These are phyloP conservation scores for Dictyostelium intermedium DNA, from an alignment of 78 protist genomes.

Conservation along the genomic window DNA sequence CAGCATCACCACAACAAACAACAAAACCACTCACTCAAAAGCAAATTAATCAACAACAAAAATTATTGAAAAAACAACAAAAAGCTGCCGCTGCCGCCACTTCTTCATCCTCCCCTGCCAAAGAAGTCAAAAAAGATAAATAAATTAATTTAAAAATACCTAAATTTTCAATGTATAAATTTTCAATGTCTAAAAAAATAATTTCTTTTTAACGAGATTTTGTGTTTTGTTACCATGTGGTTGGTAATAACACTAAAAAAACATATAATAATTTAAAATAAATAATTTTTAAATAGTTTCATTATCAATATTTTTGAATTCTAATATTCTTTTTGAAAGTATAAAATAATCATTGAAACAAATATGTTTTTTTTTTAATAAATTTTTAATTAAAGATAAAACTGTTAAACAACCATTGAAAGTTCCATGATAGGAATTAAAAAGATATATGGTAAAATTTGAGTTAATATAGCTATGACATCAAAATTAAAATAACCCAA, in stretches of 20 bases:
- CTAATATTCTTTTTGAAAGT: no score
- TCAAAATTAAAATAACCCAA: no score
- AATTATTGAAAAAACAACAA: not conserved
- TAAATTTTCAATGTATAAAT: not conserved
- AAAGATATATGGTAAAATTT: not conserved
- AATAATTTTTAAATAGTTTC: no score
- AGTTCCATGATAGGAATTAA: not conserved
- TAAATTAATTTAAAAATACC: not conserved
- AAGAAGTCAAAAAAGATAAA: not conserved
- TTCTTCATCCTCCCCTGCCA: not conserved
- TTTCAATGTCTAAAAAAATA: no score
- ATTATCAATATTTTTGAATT: no score
- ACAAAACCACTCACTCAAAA: not conserved
- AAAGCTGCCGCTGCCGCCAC: not conserved
- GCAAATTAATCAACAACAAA: conserved; percentile 21
- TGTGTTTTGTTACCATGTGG: no score
- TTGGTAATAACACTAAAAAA: no score
- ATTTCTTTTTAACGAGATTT: no score
- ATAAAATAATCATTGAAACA: no score
- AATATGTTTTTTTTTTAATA: no score
- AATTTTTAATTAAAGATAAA: no score
- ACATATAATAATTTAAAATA: no score
- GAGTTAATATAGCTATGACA: not conserved
- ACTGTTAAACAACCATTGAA: not conserved
- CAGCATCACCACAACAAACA: not conserved